Evolutionary conservation across 2,329 filamentous ascomycete species (phyloP).

Genomic region (Diaporthe destruens): DNA sequence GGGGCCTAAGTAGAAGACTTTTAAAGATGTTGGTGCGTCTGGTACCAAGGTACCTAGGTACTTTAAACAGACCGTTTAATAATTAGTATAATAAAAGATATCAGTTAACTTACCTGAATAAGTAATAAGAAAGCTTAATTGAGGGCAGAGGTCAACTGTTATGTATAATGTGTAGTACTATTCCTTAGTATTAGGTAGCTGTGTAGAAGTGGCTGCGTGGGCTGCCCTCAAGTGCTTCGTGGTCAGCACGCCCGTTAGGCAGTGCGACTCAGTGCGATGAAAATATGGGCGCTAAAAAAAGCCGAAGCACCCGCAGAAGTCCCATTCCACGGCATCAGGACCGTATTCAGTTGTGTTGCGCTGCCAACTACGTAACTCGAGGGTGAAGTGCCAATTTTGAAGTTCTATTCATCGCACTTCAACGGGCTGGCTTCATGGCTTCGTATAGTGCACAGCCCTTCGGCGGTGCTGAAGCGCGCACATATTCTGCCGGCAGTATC

Average conservation of each 20-base stretch:
- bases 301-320: background rate
- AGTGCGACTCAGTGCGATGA: background rate
- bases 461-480: conserved; percentile 6
- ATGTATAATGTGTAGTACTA: too few relatives aligned
- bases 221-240: too few relatives aligned
- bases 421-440: background rate
- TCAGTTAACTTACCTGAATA: too few relatives aligned
- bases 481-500: conserved; percentile 4
- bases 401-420: background rate
- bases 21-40: background rate
- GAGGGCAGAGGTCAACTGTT: too few relatives aligned
- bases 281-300: background rate
- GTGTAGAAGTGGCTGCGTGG: too few relatives aligned
- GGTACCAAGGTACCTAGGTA: too few relatives aligned
- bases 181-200: too few relatives aligned
- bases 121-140: too few relatives aligned
- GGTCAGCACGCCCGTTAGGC: background rate
- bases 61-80: too few relatives aligned
- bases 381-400: background rate
- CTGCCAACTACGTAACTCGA: background rate
- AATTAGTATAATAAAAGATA: background rate
- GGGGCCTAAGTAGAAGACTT: background rate
- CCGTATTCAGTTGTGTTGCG: background rate
- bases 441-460: background rate
- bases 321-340: background rate